A percentile compares a stretch with the other conserved stretches of the same genome.
phyloP scores from a whole-genome alignment of 2,329 filamentous ascomycete species.

The Fonsecaea pedrosoi region DNA sequence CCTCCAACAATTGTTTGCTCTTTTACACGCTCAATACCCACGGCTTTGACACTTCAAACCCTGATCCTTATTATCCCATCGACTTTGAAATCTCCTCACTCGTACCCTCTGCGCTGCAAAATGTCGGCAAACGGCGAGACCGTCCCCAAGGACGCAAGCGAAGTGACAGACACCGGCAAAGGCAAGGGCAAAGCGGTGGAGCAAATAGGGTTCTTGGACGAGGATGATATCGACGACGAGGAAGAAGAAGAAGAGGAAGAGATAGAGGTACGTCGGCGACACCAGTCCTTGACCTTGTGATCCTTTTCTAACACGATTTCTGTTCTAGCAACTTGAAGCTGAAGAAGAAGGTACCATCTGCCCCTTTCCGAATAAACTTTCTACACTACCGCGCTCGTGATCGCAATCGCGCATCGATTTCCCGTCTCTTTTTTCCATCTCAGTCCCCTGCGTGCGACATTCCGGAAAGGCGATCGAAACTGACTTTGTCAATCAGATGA shows the following conservation, averaged over 20 bases:
- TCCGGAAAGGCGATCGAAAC: not conserved
- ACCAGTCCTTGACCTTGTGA: no score
- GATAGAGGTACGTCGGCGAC: conserved; percentile 24
- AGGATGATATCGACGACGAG: conserved; percentile 75
- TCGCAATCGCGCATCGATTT: not conserved
- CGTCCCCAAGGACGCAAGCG: conserved; percentile 31
- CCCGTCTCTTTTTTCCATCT: not conserved
- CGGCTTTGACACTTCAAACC: conserved; percentile 62
- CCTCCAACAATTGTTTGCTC: not conserved
- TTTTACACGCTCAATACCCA: not conserved
- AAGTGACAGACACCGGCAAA: conserved; percentile 60
- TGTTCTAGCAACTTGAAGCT: conserved; percentile 28
- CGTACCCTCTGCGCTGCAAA: not conserved
- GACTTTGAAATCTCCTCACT: not conserved
- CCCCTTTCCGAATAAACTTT: not conserved
- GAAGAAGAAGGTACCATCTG: conserved; percentile 34
- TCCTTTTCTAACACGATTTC: conserved; percentile 18
- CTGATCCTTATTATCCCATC: conserved; percentile 60
- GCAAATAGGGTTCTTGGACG: conserved; percentile 62
- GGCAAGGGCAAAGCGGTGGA: conserved; percentile 84
- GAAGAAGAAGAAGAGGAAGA: conserved; percentile 71
- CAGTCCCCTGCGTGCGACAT: not conserved
- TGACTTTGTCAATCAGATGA: conserved; percentile 64
- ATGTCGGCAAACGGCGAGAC: conserved; percentile 41
- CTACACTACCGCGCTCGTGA: not conserved